These are phyloP conservation scores for Geoglossum glabrum DNA, from an alignment of 495 filamentous ascomycete genomes.

Conservation along the genomic window DNA sequence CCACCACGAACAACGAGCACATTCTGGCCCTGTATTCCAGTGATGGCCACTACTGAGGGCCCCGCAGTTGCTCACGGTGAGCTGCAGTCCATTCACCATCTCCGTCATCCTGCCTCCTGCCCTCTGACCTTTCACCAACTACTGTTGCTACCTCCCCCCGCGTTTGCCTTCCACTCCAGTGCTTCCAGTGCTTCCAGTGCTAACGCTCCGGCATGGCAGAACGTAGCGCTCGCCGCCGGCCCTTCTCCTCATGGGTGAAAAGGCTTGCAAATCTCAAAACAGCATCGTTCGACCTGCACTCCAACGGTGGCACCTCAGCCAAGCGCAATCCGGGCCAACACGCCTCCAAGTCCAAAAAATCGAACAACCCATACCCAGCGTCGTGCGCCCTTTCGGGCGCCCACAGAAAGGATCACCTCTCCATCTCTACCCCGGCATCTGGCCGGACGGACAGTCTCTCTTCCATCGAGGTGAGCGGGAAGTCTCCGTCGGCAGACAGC, in stretches of 20 bases:
- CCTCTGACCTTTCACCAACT: too few relatives aligned
- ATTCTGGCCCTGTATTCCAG: not conserved
- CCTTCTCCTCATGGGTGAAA: constrained; percentile 88
- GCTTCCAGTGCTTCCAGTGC: not conserved
- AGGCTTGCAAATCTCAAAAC: constrained; percentile 71
- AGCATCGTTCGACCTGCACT: constrained; percentile 29
- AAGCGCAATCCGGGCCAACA: constrained; percentile 26
- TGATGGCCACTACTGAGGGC: constrained; percentile 9
- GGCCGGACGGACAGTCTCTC: constrained; percentile 31
- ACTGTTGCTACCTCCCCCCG: not conserved
- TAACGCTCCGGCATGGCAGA: constrained; percentile 22
- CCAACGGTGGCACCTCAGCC: constrained; percentile 20
- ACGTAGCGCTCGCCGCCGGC: constrained; percentile 52
- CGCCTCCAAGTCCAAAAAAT: constrained; percentile 34
- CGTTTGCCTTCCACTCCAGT: not conserved
- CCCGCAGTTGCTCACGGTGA: constrained; percentile 41
- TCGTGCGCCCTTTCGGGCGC: constrained; percentile 14
- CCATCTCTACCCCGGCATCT: constrained; percentile 29
- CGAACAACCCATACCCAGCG: constrained; percentile 67
- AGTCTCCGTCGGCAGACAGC: constrained; percentile 33
- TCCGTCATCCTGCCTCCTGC: not conserved
- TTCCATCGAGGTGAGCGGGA: constrained; percentile 9
- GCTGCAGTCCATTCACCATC: constrained; percentile 7
- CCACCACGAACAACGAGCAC: not conserved
- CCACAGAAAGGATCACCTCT: constrained; percentile 34